phyloP scores from a whole-genome alignment of 305 asterid genomes.

The Plantago rigida region DNA sequence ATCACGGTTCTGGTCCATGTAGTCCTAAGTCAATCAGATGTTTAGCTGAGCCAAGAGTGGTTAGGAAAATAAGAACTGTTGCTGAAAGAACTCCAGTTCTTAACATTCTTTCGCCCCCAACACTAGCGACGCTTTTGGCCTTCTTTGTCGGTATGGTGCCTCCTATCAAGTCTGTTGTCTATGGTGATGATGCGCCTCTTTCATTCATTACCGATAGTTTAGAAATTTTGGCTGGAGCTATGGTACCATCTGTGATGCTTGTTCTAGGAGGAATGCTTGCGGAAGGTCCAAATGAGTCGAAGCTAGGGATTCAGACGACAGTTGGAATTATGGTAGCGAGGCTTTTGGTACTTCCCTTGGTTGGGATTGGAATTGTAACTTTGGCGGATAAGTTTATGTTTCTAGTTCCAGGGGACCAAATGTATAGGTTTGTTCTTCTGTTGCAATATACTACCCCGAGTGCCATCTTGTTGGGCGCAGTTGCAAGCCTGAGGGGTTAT shows the following conservation, averaged over 20 bases:
- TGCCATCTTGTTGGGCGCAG: slow-evolving; percentile 79
- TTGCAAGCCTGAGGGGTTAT: slow-evolving; percentile 81
- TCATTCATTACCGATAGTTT: slow-evolving; percentile 62
- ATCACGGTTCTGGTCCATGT: slow-evolving; percentile 12
- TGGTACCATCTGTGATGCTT: slow-evolving; percentile 86
- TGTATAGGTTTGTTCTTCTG: slow-evolving; percentile 70
- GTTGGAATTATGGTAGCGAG: slow-evolving; percentile 61
- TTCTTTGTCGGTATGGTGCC: slow-evolving; percentile 69
- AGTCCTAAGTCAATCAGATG: slow-evolving; percentile 64
- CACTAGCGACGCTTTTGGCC: slow-evolving; percentile 66
- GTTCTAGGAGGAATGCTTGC: slow-evolving; percentile 93
- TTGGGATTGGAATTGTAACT: slow-evolving; percentile 55
- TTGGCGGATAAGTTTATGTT: slow-evolving; percentile 49
- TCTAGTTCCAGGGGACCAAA: slow-evolving; percentile 50
- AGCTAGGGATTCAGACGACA: slow-evolving; percentile 68
- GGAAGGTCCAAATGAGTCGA: slow-evolving; percentile 73
- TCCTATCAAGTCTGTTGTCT: slow-evolving; percentile 49
- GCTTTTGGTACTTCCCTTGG: slow-evolving; percentile 57
- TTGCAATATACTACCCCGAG: slow-evolving; percentile 81
- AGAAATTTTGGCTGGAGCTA: slow-evolving; percentile 67
- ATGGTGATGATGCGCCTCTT: slow-evolving; percentile 65
- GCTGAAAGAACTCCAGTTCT: slow-evolving; percentile 67
- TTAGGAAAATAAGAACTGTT: slow-evolving; percentile 56
- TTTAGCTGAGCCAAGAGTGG: slow-evolving; percentile 67
- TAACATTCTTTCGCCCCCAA: slow-evolving; percentile 76